phyloP scores from a whole-genome alignment of 2,329 filamentous ascomycete genomes.

The Arthrobotrys megalospora region DNA sequence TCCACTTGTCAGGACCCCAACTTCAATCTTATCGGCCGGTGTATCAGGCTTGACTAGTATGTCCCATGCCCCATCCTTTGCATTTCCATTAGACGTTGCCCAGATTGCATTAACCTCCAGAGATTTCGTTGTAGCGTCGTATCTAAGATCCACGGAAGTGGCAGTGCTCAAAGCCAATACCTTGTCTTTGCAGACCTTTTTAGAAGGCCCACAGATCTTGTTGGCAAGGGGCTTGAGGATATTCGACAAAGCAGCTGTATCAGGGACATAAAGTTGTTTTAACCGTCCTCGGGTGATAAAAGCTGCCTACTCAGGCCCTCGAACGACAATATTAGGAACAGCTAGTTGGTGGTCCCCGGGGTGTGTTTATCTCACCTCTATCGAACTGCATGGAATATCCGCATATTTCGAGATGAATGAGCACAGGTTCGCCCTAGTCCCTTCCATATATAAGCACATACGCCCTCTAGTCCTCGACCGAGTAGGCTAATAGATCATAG shows the following conservation, averaged over 20 bases:
- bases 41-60: slow-evolving; percentile 28
- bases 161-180: slow-evolving; percentile 54
- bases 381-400: slow-evolving; percentile 41
- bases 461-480: too few species aligned
- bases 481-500: background rate
- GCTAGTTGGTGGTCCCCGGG: background rate
- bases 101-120: slow-evolving; percentile 61
- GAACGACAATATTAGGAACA: background rate
- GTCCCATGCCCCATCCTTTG: slow-evolving; percentile 47
- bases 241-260: slow-evolving; percentile 6
- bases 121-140: slow-evolving; percentile 61
- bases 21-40: slow-evolving; percentile 49
- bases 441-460: slow-evolving; percentile 36
- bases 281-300: slow-evolving; percentile 35
- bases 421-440: slow-evolving; percentile 50
- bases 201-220: slow-evolving; percentile 36
- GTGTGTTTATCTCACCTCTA: slow-evolving; percentile 30
- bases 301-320: background rate
- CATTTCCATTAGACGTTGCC: slow-evolving; percentile 51
- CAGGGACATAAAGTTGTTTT: slow-evolving; percentile 39
- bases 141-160: slow-evolving; percentile 63
- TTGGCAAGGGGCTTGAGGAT: slow-evolving; percentile 33
- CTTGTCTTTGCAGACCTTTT: slow-evolving; percentile 47
- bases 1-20: slow-evolving; percentile 62
- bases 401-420: slow-evolving; percentile 43